Base-by-base conservation (phyloP, 305 asterid genomes). In the Ilex paraguariensis region DNA sequence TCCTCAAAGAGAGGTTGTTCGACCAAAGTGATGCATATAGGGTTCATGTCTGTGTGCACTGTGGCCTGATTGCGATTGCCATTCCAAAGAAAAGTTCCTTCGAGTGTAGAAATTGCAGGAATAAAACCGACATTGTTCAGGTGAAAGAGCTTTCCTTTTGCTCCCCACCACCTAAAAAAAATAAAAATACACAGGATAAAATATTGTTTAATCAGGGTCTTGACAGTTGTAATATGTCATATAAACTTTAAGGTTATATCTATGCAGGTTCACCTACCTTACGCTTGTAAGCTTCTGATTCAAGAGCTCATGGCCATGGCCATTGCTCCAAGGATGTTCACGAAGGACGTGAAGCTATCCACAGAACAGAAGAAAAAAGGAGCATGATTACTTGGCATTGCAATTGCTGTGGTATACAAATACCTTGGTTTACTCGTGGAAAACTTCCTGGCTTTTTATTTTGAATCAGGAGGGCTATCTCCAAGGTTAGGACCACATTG, bases 221-320 rank as follows among this genome's bases (percentile, higher is more conserved):
- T 0, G 28, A 21, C 48, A 42, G 48, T 42, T 42, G 48, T 2
- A 11, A 42, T 42, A 6, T 6, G 48, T 21, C 28, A 21, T 21
- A 21, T 11, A 42, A 42, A 42, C 48, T 42, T 42, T 11, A 6
- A 42, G 10, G 12, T 42, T 42, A 11, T 11, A 49, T 53, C 8
- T 59, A 39, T 39, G 17, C 73, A 82, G 93, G 65, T 79, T 51
- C 53, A 78, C 55, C 65, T 79, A 53, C 93, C 93, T 50, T 85
- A 85, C 51, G 93, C 89, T 1, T 85, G 87, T 69, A 85, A 82
- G 81, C 85, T 85, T 66, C 69, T 85, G 15, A 49, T 85, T 30
- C 89, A 85, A 82, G 93, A 85, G 64, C 89, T 85, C 57, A 78
- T 85, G 89, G 54, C 89, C 11, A 82, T 85, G 89, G 84, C 87